Evolutionary conservation across 2,329 filamentous ascomycete genomes (phyloP).

Genomic region (Pezicula neosporulosa): DNA sequence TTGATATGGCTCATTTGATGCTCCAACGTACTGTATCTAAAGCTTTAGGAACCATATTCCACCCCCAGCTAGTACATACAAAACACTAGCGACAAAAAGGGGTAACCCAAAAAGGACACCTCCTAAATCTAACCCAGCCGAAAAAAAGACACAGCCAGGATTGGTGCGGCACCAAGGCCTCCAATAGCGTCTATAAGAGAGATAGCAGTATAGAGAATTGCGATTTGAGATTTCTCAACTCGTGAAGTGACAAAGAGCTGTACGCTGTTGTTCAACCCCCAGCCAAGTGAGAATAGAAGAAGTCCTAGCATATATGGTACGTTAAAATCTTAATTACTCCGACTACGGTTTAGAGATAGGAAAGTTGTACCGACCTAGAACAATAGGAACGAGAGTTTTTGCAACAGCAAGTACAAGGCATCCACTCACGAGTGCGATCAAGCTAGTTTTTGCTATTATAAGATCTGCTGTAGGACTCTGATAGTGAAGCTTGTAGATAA

Average conservation of each 20-base stretch:
- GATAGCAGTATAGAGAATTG: not conserved
- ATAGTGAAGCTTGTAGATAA: not conserved
- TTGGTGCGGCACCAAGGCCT: not conserved
- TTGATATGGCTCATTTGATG: no score
- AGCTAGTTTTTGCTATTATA: not conserved
- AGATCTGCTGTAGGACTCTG: not conserved
- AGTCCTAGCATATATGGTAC: not conserved
- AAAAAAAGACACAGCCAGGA: not conserved
- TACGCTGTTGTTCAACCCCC: not conserved
- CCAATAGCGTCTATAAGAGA: constrained; percentile 1
- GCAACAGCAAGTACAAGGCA: not conserved
- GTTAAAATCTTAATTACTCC: not conserved
- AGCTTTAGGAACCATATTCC: not conserved
- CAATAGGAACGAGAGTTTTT: not conserved
- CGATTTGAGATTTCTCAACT: not conserved
- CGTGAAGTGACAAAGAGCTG: not conserved
- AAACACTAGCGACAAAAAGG: constrained; percentile 11
- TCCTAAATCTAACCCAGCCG: not conserved
- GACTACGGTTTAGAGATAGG: not conserved
- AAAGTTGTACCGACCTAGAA: not conserved
- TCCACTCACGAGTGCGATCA: not conserved
- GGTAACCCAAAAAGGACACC: not conserved
- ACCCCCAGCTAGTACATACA: not conserved
- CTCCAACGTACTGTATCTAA: not conserved
- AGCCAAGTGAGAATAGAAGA: not conserved